Evolutionary conservation across 108 stramenopile genomes (phyloP), one percentile per base, ranked within the genome.

Genomic region (Chaetoceros muelleri): DNA sequence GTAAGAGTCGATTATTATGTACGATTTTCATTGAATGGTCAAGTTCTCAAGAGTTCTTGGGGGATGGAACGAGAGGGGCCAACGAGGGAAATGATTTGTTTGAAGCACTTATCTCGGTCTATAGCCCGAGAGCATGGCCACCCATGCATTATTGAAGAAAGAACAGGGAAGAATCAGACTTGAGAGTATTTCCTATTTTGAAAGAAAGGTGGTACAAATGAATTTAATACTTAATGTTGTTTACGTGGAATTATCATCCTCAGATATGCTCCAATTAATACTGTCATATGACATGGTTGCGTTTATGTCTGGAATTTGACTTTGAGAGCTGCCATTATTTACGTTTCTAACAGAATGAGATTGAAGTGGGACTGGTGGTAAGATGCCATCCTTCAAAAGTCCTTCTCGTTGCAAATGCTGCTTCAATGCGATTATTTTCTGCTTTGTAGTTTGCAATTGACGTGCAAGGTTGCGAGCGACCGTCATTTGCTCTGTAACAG

Each of bases 1-100:
- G 46, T 0, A 16, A 54, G 47, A 49, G 28, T 34, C 30, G 52
- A 69, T n/a, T 48, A 78, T 46, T 79, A 65, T 64, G 76, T 85
- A 13, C 59, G 84, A 31, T 85, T 85, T 61, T 80, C 73, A 21
- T 55, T 82, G 55, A 85, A 85, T 57, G 84, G 84, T 7, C 63
- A 78, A 62, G 27, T 76, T 0, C 53, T 85, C n/a, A 49, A 63
- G 20, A 70, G 68, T 30, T 61, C 55, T 0, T 85, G 84, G 80
- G 27, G 44, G 8, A 51, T 55, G 10, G 75, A 70, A 48, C 67
- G 69, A 0, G 53, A 63, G 1, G 72, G 72, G 47, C 70, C 66
- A 5, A 26, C 44, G 10, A 59, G 58, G 0, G 66, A 73, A 68
- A 76, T 82, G 70, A 67, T 25, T 34, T 71, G 48, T 59, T 57